phyloP scores from a whole-genome alignment of 2,329 filamentous ascomycete genomes.

The Colletotrichum abscissum region DNA sequence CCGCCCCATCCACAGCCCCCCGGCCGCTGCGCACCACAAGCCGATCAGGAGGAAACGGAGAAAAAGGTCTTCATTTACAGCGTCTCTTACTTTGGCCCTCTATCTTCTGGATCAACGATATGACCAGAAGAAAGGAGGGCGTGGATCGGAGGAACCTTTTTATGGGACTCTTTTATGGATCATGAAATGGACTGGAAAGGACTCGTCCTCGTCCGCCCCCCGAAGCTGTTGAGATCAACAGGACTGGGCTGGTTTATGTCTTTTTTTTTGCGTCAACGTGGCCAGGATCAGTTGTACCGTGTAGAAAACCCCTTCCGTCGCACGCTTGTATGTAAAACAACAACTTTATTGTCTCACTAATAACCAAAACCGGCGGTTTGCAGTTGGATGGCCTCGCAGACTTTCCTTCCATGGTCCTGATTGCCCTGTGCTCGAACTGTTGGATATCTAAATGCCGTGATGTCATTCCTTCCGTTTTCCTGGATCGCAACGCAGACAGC shows the following conservation, averaged over 20 bases:
- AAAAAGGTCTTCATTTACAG: not conserved
- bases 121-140: conserved; percentile 13
- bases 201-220: not conserved
- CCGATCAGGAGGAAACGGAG: not conserved
- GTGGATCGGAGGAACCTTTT: conserved; percentile 30
- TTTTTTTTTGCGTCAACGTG: conserved; percentile 21
- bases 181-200: conserved; percentile 29
- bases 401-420: not conserved
- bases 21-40: not conserved
- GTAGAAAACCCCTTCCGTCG: conserved; percentile 28
- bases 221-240: not conserved
- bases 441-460: no score
- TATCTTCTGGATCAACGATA: not conserved
- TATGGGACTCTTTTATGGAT: conserved; percentile 33
- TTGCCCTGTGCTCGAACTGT: no score
- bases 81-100: not conserved
- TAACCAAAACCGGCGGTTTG: conserved; percentile 32
- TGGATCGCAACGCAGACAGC: not conserved
- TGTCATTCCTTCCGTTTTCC: not conserved
- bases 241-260: conserved; percentile 14
- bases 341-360: conserved; percentile 35
- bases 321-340: conserved; percentile 36
- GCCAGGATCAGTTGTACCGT: conserved; percentile 15
- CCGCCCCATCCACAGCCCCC: not conserved
- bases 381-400: conserved; percentile 32